phyloP scores from a whole-genome alignment of 2,329 filamentous ascomycete species.

The Botrytis cinerea region DNA sequence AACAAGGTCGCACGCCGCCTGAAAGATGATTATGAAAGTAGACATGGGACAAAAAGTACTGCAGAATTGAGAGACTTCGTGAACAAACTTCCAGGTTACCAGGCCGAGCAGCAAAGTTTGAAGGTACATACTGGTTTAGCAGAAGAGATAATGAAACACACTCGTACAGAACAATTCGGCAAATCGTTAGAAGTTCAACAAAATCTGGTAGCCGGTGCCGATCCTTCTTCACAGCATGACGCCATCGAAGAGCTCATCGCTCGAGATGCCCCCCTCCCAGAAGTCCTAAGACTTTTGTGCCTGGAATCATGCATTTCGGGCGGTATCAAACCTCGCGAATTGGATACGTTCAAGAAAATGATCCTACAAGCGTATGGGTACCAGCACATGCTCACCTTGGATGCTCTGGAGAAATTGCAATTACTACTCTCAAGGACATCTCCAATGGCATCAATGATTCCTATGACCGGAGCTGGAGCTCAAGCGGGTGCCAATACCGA shows the following conservation, averaged over 20 bases:
- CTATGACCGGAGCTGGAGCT: slow-evolving; percentile 63
- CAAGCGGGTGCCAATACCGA: slow-evolving; percentile 74
- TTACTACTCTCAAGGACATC: slow-evolving; percentile 78
- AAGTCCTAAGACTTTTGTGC: slow-evolving; percentile 81
- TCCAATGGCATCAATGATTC: slow-evolving; percentile 77
- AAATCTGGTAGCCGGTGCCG: slow-evolving; percentile 86
- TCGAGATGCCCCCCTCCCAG: slow-evolving; percentile 76
- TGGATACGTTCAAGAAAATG: slow-evolving; percentile 84
- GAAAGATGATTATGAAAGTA: slow-evolving; percentile 83
- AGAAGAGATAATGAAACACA: slow-evolving; percentile 94
- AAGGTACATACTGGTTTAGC: slow-evolving; percentile 89
- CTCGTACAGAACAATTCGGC: slow-evolving; percentile 84
- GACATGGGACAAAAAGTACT: slow-evolving; percentile 83
- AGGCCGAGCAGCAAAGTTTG: slow-evolving; percentile 90
- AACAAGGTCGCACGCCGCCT: slow-evolving; percentile 89
- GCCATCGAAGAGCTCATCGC: slow-evolving; percentile 93
- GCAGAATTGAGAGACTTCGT: slow-evolving; percentile 94
- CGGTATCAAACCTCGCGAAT: slow-evolving; percentile 83
- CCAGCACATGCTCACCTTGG: slow-evolving; percentile 88
- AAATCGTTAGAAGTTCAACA: slow-evolving; percentile 91
- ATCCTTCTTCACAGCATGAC: slow-evolving; percentile 86
- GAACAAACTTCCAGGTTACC: slow-evolving; percentile 86
- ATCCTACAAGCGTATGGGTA: slow-evolving; percentile 93
- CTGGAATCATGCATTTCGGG: slow-evolving; percentile 89
- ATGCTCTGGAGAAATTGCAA: slow-evolving; percentile 85